A percentile compares a stretch with the other conserved stretches of the same genome.
Conservation (phyloP, 306 rosid genomes). For the Dryas octopetala region DNA sequence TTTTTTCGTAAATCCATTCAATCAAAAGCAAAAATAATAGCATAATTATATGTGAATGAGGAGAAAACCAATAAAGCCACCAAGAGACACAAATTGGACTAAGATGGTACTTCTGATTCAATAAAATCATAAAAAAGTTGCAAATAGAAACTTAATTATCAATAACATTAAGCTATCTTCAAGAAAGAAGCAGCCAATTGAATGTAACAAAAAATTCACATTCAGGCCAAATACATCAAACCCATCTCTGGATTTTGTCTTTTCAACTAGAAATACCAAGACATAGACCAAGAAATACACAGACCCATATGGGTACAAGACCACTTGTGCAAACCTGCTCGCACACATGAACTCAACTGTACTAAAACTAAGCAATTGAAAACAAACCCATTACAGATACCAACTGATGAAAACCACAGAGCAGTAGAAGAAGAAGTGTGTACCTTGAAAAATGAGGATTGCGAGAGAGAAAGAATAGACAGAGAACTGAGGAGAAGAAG, state of each 20-base stretch:
- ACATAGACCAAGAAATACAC: not conserved
- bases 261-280: not conserved
- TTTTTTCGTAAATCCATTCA: not conserved
- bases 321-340: not conserved
- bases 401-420: conserved; percentile 1
- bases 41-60: not conserved
- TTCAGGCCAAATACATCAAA: not conserved
- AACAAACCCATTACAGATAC: conserved; percentile 5
- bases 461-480: not conserved
- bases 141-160: not conserved
- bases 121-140: not conserved
- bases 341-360: not conserved
- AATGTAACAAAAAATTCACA: not conserved
- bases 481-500: not conserved
- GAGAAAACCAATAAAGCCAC: not conserved
- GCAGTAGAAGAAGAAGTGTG: not conserved
- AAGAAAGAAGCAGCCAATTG: not conserved
- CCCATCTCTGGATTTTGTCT: not conserved
- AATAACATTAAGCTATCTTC: not conserved
- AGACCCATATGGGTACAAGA: not conserved
- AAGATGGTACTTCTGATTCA: conserved; percentile 4
- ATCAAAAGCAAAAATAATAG: not conserved
- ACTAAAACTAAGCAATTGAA: not conserved
- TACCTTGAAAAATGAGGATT: conserved; percentile 37
- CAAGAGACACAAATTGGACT: not conserved